Evolutionary conservation across 495 filamentous ascomycete species (phyloP).

Genomic region (Penicillium samsonianum): DNA sequence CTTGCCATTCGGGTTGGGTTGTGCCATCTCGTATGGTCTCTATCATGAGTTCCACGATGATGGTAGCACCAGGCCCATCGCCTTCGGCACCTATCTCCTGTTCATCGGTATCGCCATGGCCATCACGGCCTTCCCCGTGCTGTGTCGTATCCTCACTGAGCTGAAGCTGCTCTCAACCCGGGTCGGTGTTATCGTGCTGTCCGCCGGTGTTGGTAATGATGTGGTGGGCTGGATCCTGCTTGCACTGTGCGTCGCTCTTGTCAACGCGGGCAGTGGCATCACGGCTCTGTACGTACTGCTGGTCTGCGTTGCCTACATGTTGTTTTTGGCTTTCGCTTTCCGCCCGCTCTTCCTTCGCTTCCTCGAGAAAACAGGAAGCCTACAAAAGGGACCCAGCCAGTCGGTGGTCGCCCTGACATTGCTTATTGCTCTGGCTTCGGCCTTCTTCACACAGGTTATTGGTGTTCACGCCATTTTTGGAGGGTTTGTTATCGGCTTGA

Average conservation of each 20-base stretch:
- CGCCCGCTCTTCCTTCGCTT: conserved; percentile 77
- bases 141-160: conserved; percentile 93
- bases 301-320: conserved; percentile 68
- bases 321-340: conserved; percentile 75
- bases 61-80: conserved; percentile 58
- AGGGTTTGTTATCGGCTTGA: conserved; percentile 82
- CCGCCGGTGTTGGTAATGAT: conserved; percentile 94
- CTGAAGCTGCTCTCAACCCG: conserved; percentile 81
- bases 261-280: conserved; percentile 83
- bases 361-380: conserved; percentile 68
- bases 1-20: conserved; percentile 69
- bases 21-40: conserved; percentile 82
- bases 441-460: conserved; percentile 96
- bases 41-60: conserved; percentile 78
- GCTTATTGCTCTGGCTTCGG: conserved; percentile 72
- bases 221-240: conserved; percentile 94
- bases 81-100: conserved; percentile 81
- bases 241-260: conserved; percentile 89
- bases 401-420: conserved; percentile 81
- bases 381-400: conserved; percentile 91
- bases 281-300: conserved; percentile 88
- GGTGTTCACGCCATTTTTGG: conserved; percentile 92
- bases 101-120: conserved; percentile 95
- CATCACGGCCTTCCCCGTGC: conserved; percentile 94
- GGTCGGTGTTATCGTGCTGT: conserved; percentile 88